Percentiles rank a stretch among this genome's conserved stretches.
These are phyloP conservation scores for Stereocaulon alpinum DNA, from an alignment of 495 filamentous ascomycete species.

Conservation along the genomic window DNA sequence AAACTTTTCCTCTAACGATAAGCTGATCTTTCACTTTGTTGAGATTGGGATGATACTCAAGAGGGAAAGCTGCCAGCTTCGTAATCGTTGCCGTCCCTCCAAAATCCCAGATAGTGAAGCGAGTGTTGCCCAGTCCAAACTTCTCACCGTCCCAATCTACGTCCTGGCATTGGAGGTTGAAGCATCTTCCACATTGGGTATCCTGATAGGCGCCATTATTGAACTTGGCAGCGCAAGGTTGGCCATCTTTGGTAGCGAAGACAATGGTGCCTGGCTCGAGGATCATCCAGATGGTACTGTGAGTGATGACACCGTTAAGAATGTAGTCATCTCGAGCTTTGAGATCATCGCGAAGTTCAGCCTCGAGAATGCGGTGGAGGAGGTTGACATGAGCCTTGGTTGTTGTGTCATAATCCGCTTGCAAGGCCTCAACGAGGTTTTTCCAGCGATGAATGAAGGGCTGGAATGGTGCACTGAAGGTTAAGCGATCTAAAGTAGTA, in stretches of 20 bases:
- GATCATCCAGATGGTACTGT: slow-evolving; percentile 46
- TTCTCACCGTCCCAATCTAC: slow-evolving; percentile 51
- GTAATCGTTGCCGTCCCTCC: slow-evolving; percentile 47
- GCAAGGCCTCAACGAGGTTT: slow-evolving; percentile 37
- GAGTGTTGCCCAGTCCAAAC: slow-evolving; percentile 40
- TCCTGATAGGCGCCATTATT: slow-evolving; percentile 13
- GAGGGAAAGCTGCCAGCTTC: slow-evolving; percentile 44
- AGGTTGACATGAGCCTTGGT: slow-evolving; percentile 48
- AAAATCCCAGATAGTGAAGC: slow-evolving; percentile 39
- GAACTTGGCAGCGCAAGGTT: slow-evolving; percentile 33
- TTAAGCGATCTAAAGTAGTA: slow-evolving; percentile 45
- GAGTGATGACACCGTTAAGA: slow-evolving; percentile 48
- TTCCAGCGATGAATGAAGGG: slow-evolving; percentile 60
- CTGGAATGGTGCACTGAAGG: slow-evolving; percentile 50
- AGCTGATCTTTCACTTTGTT: slow-evolving; percentile 32
- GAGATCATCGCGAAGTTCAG: slow-evolving; percentile 48
- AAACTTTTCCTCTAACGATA: slow-evolving; percentile 37
- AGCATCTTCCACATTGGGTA: slow-evolving; percentile 7
- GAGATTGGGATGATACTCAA: slow-evolving; percentile 39
- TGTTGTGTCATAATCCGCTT: slow-evolving; percentile 36
- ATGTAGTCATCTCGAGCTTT: slow-evolving; percentile 48
- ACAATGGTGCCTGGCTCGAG: slow-evolving; percentile 41
- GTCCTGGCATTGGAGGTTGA: slow-evolving; percentile 28
- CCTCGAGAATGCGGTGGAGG: slow-evolving; percentile 43
- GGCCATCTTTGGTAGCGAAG: slow-evolving; percentile 29